phyloP scores from a whole-genome alignment of 345 rosid species.

The Populus nigra region DNA sequence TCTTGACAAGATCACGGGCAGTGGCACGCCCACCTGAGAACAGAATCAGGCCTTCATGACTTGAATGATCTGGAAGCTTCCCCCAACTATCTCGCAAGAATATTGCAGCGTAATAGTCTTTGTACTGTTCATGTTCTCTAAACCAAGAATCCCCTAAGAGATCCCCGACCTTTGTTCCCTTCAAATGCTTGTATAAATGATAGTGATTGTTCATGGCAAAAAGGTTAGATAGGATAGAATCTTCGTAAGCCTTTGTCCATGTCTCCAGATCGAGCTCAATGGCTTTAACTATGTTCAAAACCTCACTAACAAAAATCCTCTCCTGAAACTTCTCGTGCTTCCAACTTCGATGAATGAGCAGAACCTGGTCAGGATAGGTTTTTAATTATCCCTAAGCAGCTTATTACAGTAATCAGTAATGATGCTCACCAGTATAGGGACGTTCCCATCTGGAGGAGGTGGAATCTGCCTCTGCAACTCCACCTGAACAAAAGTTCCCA shows the following conservation, averaged over 20 bases:
- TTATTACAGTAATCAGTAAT: slow-evolving; percentile 87
- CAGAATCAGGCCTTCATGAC: slow-evolving; percentile 89
- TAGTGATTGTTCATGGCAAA: slow-evolving; percentile 91
- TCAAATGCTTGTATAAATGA: slow-evolving; percentile 80
- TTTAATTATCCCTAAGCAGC: slow-evolving; percentile 77
- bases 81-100: slow-evolving; percentile 91
- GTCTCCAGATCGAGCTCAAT: slow-evolving; percentile 71
- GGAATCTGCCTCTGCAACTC: slow-evolving; percentile 77
- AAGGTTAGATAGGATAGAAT: slow-evolving; percentile 51
- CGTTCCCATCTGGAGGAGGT: slow-evolving; percentile 80
- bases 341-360: slow-evolving; percentile 91
- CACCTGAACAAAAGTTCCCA: slow-evolving; percentile 94
- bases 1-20: slow-evolving; percentile 98
- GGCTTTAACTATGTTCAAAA: slow-evolving; percentile 62
- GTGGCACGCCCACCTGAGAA: slow-evolving; percentile 99
- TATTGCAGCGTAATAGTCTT: slow-evolving; percentile 54
- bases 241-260: slow-evolving; percentile 79
- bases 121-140: slow-evolving; percentile 79
- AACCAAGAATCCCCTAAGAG: slow-evolving; percentile 80
- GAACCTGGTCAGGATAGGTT: slow-evolving; percentile 71
- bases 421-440: slow-evolving; percentile 75
- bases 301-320: slow-evolving; percentile 63
- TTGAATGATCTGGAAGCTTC: slow-evolving; percentile 79
- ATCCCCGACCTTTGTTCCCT: slow-evolving; percentile 80
- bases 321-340: slow-evolving; percentile 89